Conservation (phyloP, 1,284 basidiomycete species). For the Malassezia dermatis region DNA sequence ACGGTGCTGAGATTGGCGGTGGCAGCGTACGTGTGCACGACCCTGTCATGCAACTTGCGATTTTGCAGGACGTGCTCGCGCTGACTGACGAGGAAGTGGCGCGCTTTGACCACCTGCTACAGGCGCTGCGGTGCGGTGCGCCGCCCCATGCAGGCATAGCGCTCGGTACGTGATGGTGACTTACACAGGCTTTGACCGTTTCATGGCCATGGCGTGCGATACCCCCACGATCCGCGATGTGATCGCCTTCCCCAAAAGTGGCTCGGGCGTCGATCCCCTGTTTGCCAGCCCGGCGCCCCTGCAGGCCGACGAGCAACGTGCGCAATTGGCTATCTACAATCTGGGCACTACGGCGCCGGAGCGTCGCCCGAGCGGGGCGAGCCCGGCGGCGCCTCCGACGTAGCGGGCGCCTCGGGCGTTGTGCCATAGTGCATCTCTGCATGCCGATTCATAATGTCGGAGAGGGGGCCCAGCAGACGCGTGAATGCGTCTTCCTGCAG, state of each 20-base stretch:
- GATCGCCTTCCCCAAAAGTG: slow-evolving; percentile 88
- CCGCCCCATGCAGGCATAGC: slow-evolving; percentile 94
- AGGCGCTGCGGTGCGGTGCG: slow-evolving; percentile 75
- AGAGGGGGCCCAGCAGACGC: slow-evolving; percentile 75
- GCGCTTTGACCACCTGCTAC: slow-evolving; percentile 71
- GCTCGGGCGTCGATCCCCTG: slow-evolving; percentile 69
- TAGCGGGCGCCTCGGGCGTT: background rate
- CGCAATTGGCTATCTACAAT: slow-evolving; percentile 4
- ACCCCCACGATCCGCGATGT: slow-evolving; percentile 79
- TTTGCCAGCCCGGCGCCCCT: slow-evolving; percentile 69
- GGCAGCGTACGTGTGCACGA: slow-evolving; percentile 88
- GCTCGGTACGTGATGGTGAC: slow-evolving; percentile 15
- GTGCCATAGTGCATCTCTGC: slow-evolving; percentile 51
- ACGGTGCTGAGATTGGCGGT: slow-evolving; percentile 85
- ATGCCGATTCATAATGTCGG: slow-evolving; percentile 76
- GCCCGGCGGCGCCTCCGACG: background rate
- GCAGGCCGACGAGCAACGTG: background rate
- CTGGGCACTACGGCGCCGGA: background rate
- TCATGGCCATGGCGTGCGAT: slow-evolving; percentile 78
- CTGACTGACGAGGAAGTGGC: slow-evolving; percentile 61
- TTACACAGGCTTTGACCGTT: slow-evolving; percentile 62
- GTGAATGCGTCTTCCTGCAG: slow-evolving; percentile 90
- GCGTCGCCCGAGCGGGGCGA: background rate
- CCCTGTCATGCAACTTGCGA: slow-evolving; percentile 67
- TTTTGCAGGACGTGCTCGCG: slow-evolving; percentile 68